Evolutionary conservation across 805 yeast genomes (phyloP).

Genomic region (Wickerhamomyces chambardii): DNA sequence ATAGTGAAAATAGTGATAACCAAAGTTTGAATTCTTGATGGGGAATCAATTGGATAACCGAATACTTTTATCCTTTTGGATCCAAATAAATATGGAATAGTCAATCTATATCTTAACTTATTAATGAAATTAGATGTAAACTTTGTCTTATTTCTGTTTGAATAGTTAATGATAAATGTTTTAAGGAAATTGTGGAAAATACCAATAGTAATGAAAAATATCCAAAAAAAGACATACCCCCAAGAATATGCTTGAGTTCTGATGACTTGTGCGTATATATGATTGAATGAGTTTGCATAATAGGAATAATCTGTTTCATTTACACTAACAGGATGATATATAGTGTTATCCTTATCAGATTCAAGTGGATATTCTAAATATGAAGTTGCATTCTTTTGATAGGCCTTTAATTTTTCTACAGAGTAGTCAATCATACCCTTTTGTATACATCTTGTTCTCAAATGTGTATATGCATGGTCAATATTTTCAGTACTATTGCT

Average conservation of each 20-base stretch:
- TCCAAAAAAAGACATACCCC: slow-evolving; percentile 37
- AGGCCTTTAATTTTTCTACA: slow-evolving; percentile 21
- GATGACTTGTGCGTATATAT: slow-evolving; percentile 25
- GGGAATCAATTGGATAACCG: slow-evolving; percentile 6
- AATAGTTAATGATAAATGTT: slow-evolving; percentile 16
- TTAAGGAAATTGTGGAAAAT: slow-evolving; percentile 20
- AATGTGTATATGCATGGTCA: slow-evolving; percentile 30
- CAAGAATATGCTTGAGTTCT: slow-evolving; percentile 34
- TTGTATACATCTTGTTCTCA: slow-evolving; percentile 23
- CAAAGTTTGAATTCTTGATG: slow-evolving; percentile 20
- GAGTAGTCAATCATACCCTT: slow-evolving; percentile 26
- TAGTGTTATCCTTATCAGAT: slow-evolving; percentile 17
- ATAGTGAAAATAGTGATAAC: slow-evolving; percentile 22
- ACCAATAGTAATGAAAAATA: slow-evolving; percentile 20
- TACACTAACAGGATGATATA: slow-evolving; percentile 24
- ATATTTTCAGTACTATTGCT: slow-evolving; percentile 19
- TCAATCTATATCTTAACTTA: slow-evolving; percentile 14
- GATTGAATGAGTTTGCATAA: slow-evolving; percentile 25
- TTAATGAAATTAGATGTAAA: slow-evolving; percentile 8
- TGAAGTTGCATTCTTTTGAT: slow-evolving; percentile 25
- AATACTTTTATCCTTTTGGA: neutral
- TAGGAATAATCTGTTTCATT: slow-evolving; percentile 22
- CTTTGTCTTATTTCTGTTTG: slow-evolving; percentile 9
- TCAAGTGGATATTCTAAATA: slow-evolving; percentile 21
- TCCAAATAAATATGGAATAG: slow-evolving; percentile 19